Conservation (phyloP, 2,329 filamentous ascomycete species). For the Cryphonectria parasitica region DNA sequence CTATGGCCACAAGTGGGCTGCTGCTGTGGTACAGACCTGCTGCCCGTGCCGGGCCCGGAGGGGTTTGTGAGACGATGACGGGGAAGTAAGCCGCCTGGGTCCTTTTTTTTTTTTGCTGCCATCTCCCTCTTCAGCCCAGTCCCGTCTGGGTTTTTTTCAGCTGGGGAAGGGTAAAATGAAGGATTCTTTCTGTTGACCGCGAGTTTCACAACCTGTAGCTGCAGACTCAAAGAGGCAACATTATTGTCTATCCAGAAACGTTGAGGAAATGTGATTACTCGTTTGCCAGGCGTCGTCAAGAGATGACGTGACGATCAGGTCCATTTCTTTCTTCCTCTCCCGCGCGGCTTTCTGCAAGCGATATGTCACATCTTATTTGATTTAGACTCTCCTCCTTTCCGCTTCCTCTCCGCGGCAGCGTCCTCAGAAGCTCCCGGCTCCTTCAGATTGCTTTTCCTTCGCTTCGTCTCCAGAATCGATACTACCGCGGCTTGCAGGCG, state of each 20-base stretch:
- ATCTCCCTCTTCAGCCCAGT: neutral
- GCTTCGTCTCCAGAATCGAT: slow-evolving; percentile 1
- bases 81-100: neutral
- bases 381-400: neutral
- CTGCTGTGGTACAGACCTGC: neutral
- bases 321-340: neutral
- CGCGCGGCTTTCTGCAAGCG: slow-evolving; percentile 3
- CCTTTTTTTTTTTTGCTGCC: neutral
- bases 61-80: neutral
- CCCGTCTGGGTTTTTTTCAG: neutral
- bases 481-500: neutral
- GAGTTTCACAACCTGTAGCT: neutral
- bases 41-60: neutral
- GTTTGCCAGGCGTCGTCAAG: neutral
- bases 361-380: neutral
- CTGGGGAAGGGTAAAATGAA: neutral
- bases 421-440: neutral
- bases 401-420: neutral
- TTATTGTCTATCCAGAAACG: neutral
- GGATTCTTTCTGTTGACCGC: neutral
- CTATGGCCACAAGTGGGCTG: neutral
- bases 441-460: neutral
- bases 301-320: neutral
- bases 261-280: neutral
- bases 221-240: neutral